These are phyloP conservation scores for Cadophora malorum DNA, from an alignment of 2,329 filamentous ascomycete species.

Conservation along the genomic window DNA sequence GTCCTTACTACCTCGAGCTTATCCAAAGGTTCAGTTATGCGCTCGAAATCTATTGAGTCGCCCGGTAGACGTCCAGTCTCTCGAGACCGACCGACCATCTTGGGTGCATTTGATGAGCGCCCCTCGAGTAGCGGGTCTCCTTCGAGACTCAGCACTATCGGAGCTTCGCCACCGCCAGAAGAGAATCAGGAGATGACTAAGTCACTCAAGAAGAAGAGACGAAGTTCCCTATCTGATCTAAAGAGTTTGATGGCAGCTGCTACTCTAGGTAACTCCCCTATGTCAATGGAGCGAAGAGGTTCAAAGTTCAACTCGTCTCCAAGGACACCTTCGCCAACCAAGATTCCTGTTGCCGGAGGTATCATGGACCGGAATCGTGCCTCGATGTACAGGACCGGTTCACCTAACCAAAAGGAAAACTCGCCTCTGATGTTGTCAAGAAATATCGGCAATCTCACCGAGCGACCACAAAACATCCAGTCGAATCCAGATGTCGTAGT, in stretches of 20 bases:
- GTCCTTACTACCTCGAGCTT: slow-evolving; percentile 58
- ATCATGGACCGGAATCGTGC: slow-evolving; percentile 39
- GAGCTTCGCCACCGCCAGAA: slow-evolving; percentile 47
- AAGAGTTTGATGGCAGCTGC: slow-evolving; percentile 70
- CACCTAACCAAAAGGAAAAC: slow-evolving; percentile 43
- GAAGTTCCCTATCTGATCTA: slow-evolving; percentile 91
- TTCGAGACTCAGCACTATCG: slow-evolving; percentile 43
- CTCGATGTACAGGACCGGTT: slow-evolving; percentile 37
- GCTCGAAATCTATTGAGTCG: slow-evolving; percentile 80
- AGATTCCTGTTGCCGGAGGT: slow-evolving; percentile 41
- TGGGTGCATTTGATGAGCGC: slow-evolving; percentile 68
- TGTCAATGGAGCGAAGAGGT: slow-evolving; percentile 40
- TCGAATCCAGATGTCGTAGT: slow-evolving; percentile 37
- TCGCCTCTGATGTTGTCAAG: slow-evolving; percentile 30
- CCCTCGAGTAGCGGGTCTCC: slow-evolving; percentile 59
- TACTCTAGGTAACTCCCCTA: slow-evolving; percentile 53
- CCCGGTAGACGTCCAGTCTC: slow-evolving; percentile 62
- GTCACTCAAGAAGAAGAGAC: slow-evolving; percentile 75
- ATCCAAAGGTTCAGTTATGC: slow-evolving; percentile 69
- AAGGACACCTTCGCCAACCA: slow-evolving; percentile 44
- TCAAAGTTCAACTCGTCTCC: slow-evolving; percentile 39
- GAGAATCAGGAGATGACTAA: slow-evolving; percentile 51
- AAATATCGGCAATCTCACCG: slow-evolving; percentile 41
- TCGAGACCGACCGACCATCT: slow-evolving; percentile 65
- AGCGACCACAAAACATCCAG: slow-evolving; percentile 43